Base-by-base conservation (phyloP, 177 flowering plant species). In the Vitis hybrid region DNA sequence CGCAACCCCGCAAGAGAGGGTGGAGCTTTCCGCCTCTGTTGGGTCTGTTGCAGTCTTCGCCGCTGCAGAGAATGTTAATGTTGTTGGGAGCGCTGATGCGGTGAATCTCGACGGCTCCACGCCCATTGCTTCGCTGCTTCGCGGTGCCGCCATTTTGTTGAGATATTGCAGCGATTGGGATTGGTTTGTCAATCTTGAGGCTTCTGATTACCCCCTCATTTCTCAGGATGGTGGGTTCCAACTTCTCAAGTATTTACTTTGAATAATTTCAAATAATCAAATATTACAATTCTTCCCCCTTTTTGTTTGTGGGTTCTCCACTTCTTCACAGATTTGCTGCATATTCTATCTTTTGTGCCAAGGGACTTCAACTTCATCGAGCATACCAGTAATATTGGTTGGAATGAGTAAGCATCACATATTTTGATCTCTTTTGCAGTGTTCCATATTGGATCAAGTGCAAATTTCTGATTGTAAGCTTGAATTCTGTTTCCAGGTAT, bases 171-270 rank as follows among this genome's bases (percentile, higher is more conserved):
- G 56, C 35, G 71, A 72, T 52, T 77, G 80, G 80, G 77, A 77
- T 52, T 73, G 80, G 80, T 74, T 73, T 57, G 74, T 77, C 6
- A 77, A 77, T 70, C 76, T 77, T 24, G 80, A 52, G 8, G 70
- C 76, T 10, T 77, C 74, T 5, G 76, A 73, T 66, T 77, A 77
- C 50, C 80, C 76, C 15, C 63, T 77, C 46, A 62, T 73, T 54
- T 51, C 80, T 51, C 80, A 77, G 56, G 80, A 73, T 70, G 80
- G 80, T 77, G 24, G 21, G 62, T 19, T 59, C 18, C 18, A 9
- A 10, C 3, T 11, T 24, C 24, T 27, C 0, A 40, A 40, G 9
- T 40, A 40, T 40, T 40, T 40, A 40, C 48, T 40, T 40, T 1
- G 7, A 40, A 40, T 40, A 7, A 40, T 40, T 40, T 40, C 48